Evolutionary conservation across 208 protist genomes (phyloP), one percentile per base, ranked within the genome.

Genomic region (Kentomonas sorsogonicus): DNA sequence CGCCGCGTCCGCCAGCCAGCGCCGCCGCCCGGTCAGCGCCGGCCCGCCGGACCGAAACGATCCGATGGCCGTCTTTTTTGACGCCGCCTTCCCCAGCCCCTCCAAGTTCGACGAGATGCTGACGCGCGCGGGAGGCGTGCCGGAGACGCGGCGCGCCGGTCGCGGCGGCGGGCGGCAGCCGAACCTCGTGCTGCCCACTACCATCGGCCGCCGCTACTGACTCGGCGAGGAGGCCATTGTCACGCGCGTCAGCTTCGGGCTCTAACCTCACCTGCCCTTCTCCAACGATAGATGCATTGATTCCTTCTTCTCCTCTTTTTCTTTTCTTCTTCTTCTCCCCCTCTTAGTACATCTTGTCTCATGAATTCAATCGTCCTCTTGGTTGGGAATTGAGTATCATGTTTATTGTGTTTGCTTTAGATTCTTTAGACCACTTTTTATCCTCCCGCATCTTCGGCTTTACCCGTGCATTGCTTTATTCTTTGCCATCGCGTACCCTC

Each of bases 41-140:
- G 43, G 53, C 11, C 72, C 67, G 53, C 48, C 61, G 26, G 65
- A 74, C 57, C 54, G 66, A 2, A 72, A 73, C 54, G 83, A 94
- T 56, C 86, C 86, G 34, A 91, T 94, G 86, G 77, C 79, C 11
- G 78, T 94, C 26, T 91, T 94, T 58, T 90, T 89, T 50, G 66
- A 85, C 33, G 86, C 80, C 2, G 80, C 74, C 38, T 94, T 94
- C 53, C 82, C 83, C 4, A 91, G 83, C 41, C 86, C 86, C 0
- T 86, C 77, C 16, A 89, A 94, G 78, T 94, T 94, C 59, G 83
- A 94, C 15, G 80, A 89, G 44, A 88, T 94, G 83, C 77, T 94
- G 74, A 57, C 72, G 66, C 77, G 83, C 44, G 76, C 86, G 0
- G 86, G 86, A n/a, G 79, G 79, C 3, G 27, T 90, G 18, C 69